Evolutionary conservation across 2,329 filamentous ascomycete genomes (phyloP).

Genomic region (Coccinonectria pachysandricola): DNA sequence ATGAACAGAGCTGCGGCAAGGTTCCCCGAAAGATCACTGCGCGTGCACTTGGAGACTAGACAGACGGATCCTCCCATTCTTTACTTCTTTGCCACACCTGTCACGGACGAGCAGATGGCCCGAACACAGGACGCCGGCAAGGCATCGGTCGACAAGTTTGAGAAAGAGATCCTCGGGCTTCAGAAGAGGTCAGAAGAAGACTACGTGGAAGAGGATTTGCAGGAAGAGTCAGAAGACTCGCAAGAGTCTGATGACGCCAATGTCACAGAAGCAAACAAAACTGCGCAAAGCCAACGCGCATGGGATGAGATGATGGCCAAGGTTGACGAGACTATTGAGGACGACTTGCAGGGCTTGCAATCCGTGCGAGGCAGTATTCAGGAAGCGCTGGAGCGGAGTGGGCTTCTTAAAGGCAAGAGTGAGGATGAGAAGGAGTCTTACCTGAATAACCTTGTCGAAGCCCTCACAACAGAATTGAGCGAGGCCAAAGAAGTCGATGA

Average conservation of each 20-base stretch:
- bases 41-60: conserved; percentile 74
- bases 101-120: conserved; percentile 61
- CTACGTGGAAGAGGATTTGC: conserved; percentile 1
- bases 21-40: conserved; percentile 67
- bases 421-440: conserved; percentile 36
- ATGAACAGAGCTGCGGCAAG: conserved; percentile 63
- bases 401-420: conserved; percentile 36
- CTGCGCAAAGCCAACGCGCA: conserved; percentile 25
- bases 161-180: conserved; percentile 49
- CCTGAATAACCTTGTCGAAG: conserved; percentile 39
- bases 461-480: conserved; percentile 29
- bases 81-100: conserved; percentile 84
- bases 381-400: conserved; percentile 44
- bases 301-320: conserved; percentile 46
- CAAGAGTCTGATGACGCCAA: conserved; percentile 5
- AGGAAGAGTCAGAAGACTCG: conserved; percentile 10
- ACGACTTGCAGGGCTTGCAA: conserved; percentile 42
- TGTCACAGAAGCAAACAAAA: conserved; percentile 9
- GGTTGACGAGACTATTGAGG: conserved; percentile 47
- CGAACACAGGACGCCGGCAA: conserved; percentile 61
- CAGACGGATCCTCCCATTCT: conserved; percentile 52
- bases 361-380: conserved; percentile 44
- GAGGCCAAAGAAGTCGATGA: conserved; percentile 19
- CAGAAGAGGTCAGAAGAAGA: conserved; percentile 22
- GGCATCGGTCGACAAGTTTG: conserved; percentile 56